Conservation (phyloP, 495 filamentous ascomycete species). For the Astrothelium subdiscretum region DNA sequence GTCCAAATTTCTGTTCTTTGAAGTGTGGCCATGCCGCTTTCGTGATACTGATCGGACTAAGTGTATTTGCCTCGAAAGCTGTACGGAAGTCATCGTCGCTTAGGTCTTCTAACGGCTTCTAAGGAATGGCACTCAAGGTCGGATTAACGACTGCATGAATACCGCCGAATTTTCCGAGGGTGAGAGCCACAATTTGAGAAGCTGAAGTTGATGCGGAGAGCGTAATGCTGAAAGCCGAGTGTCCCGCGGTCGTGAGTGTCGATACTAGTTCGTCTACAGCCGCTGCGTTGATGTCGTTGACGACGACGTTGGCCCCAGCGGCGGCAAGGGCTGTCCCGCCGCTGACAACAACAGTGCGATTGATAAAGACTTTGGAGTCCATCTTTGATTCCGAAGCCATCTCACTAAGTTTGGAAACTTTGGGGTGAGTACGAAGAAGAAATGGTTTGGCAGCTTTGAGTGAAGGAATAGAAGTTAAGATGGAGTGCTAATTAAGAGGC, state of each 20-base stretch:
- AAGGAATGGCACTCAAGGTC: neutral
- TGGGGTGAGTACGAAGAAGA: no score
- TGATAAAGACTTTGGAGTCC: no score
- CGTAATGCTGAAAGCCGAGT: neutral
- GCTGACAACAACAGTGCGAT: constrained; percentile 31
- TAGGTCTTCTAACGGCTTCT: neutral
- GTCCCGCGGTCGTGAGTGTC: neutral
- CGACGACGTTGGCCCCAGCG: constrained; percentile 32
- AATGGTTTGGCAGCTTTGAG: no score
- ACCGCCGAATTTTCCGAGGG: neutral
- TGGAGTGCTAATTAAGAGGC: no score
- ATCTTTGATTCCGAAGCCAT: no score
- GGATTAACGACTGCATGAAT: neutral
- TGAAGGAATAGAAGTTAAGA: no score
- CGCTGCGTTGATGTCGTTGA: constrained; percentile 33
- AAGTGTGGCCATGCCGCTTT: constrained; percentile 8
- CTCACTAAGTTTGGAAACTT: no score
- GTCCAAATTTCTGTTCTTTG: constrained; percentile 3
- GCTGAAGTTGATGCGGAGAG: neutral
- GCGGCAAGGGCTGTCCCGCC: constrained; percentile 32
- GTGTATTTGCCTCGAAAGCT: neutral
- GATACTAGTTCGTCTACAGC: neutral
- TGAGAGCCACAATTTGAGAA: neutral
- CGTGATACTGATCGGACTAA: neutral
- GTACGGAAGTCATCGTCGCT: neutral